Evolutionary conservation across 371 early-diverging fungal species (phyloP).

Genomic region (Mucor sp.): DNA sequence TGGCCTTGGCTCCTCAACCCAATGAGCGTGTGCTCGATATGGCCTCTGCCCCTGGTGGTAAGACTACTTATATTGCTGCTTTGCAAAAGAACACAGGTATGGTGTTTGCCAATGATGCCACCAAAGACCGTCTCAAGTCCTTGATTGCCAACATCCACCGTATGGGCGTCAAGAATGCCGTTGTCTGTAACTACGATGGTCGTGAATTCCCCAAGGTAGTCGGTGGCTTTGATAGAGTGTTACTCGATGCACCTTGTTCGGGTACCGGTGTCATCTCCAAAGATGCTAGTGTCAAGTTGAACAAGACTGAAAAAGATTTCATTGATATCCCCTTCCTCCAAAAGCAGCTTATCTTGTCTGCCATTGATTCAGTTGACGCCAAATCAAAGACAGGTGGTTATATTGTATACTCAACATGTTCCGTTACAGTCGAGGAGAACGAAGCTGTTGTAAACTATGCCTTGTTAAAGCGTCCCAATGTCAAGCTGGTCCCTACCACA

Average conservation of each 20-base stretch:
- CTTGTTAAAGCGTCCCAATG: constrained; percentile 91
- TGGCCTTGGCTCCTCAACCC: constrained; percentile 95
- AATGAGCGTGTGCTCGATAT: constrained; percentile 97
- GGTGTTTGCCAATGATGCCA: constrained; percentile 98
- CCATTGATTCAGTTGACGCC: constrained; percentile 98
- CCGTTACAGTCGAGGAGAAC: constrained; percentile 98
- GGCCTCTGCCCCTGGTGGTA: constrained; percentile 99
- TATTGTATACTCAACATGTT: constrained; percentile 99
- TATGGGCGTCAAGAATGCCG: constrained; percentile 92
- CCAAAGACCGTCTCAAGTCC: constrained; percentile 90
- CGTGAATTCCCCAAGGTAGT: constrained; percentile 93
- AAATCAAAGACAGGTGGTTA: constrained; percentile 92
- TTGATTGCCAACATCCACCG: constrained; percentile 96
- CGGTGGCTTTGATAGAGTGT: constrained; percentile 97
- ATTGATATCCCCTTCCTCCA: constrained; percentile 90
- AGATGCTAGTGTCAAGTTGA: constrained; percentile 95
- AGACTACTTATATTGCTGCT: constrained; percentile 95
- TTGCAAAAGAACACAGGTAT: constrained; percentile 98
- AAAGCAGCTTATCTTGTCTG: constrained; percentile 94
- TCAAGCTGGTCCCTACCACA: constrained; percentile 88
- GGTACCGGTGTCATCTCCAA: constrained; percentile 99
- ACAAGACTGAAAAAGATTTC: constrained; percentile 94
- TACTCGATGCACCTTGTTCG: constrained; percentile 99
- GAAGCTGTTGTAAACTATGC: constrained; percentile 99
- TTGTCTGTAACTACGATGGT: constrained; percentile 98